Conservation (phyloP, 2,329 filamentous ascomycete species). For the Aspergillus vadensis region DNA sequence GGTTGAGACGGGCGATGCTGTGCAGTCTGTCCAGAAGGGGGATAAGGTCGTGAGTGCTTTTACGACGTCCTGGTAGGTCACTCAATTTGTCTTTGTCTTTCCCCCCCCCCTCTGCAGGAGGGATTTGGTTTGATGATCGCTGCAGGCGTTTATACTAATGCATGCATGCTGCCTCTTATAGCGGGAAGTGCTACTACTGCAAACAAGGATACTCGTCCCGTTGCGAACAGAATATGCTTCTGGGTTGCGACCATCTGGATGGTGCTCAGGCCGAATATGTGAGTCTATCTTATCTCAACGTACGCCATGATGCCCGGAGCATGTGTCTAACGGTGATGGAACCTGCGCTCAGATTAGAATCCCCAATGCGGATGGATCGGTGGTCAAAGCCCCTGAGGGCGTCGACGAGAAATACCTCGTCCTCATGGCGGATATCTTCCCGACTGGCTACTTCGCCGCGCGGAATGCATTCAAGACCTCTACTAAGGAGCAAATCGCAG, state of each 20-base stretch:
- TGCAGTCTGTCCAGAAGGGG: slow-evolving; percentile 70
- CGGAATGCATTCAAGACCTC: slow-evolving; percentile 72
- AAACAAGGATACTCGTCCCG: slow-evolving; percentile 73
- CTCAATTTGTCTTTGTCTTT: not conserved
- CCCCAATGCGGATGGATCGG: slow-evolving; percentile 77
- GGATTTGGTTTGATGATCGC: not conserved
- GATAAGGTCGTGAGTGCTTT: slow-evolving; percentile 83
- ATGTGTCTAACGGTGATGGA: not conserved
- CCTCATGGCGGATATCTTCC: slow-evolving; percentile 92
- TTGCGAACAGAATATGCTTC: slow-evolving; percentile 69
- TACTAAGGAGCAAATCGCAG: slow-evolving; percentile 57
- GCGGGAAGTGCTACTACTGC: slow-evolving; percentile 82
- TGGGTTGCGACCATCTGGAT: slow-evolving; percentile 70
- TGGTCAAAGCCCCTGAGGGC: slow-evolving; percentile 70
- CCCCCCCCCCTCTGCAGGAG: not conserved
- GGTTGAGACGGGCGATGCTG: slow-evolving; percentile 65
- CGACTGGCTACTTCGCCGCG: slow-evolving; percentile 79
- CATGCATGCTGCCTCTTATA: slow-evolving; percentile 29
- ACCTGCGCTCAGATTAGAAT: slow-evolving; percentile 61
- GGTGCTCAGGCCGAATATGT: slow-evolving; percentile 81
- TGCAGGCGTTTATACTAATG: slow-evolving; percentile 7
- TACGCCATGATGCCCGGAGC: not conserved
- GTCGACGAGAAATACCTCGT: slow-evolving; percentile 75
- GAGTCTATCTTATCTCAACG: slow-evolving; percentile 13
- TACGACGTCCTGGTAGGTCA: slow-evolving; percentile 71